A percentile compares a stretch with the other conserved stretches of the same genome.
Evolutionary conservation across 768 basidiomycete genomes (phyloP).

Genomic region (Leucocoprinus birnbaumii): DNA sequence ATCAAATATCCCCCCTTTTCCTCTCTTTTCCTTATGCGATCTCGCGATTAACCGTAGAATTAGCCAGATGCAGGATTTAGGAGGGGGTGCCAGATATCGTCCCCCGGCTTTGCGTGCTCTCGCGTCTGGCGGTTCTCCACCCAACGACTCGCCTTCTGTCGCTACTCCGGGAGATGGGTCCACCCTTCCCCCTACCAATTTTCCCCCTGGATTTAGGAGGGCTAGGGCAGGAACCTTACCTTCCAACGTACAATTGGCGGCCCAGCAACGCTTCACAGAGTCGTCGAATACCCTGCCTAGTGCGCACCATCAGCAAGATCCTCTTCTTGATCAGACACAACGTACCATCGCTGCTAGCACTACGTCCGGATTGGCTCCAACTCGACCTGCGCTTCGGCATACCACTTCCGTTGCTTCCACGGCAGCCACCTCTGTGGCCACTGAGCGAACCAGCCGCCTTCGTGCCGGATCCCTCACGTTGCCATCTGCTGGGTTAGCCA

Average conservation of each 20-base stretch:
- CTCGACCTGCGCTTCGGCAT: conserved; percentile 72
- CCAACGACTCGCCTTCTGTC: conserved; percentile 63
- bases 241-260: conserved; percentile 88
- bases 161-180: conserved; percentile 56
- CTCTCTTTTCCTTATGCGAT: conserved; percentile 11
- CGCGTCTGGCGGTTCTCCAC: conserved; percentile 68
- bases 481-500: conserved; percentile 71
- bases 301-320: conserved; percentile 25
- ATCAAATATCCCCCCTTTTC: conserved; percentile 16
- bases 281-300: conserved; percentile 50
- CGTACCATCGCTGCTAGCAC: conserved; percentile 46
- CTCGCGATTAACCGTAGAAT: conserved; percentile 47
- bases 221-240: conserved; percentile 97
- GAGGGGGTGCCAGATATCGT: conserved; percentile 54
- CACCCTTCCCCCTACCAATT: conserved; percentile 67
- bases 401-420: conserved; percentile 63
- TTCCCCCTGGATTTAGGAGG: conserved; percentile 85
- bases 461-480: conserved; percentile 92
- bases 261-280: conserved; percentile 70
- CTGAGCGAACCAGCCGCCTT: conserved; percentile 77
- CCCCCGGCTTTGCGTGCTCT: conserved; percentile 79
- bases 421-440: conserved; percentile 44
- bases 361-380: conserved; percentile 37
- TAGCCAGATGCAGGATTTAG: conserved; percentile 72
- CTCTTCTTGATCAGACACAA: conserved; percentile 46